Conservation (phyloP, 1,284 basidiomycete genomes). For the Inonotus hispidus region DNA sequence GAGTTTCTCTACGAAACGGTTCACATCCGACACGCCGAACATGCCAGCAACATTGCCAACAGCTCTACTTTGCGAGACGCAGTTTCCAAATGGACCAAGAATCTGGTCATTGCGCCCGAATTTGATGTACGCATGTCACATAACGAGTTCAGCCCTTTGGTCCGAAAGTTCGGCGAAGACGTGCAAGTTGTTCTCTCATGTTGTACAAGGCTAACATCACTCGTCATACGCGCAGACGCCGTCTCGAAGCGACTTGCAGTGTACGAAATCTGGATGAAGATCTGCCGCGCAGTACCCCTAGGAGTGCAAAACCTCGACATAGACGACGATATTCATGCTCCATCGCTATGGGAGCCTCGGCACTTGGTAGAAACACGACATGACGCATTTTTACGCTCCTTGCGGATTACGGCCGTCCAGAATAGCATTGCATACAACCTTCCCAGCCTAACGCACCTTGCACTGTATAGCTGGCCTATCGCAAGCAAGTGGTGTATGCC, state of each 20-base stretch:
- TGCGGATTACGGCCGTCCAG: constrained; percentile 5
- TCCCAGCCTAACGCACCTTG: background rate
- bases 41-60: constrained; percentile 2
- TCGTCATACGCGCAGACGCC: constrained; percentile 6
- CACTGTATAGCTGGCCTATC: constrained; percentile 2
- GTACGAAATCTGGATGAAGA: constrained; percentile 8
- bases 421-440: background rate
- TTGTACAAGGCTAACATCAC: background rate
- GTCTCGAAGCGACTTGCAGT: background rate
- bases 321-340: constrained; percentile 3
- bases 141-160: background rate
- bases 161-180: background rate
- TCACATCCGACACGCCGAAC: constrained; percentile 1
- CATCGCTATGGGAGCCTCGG: constrained; percentile 5
- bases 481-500: constrained; percentile 7
- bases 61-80: constrained; percentile 3
- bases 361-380: background rate
- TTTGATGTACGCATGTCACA: background rate
- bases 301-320: constrained; percentile 10
- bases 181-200: background rate
- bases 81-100: constrained; percentile 1
- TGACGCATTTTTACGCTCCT: constrained; percentile 1
- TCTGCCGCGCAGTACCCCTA: constrained; percentile 4
- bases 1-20: constrained; percentile 12
- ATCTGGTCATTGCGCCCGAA: constrained; percentile 6